Evolutionary conservation across 2,329 filamentous ascomycete genomes (phyloP), one percentile per base, ranked within the genome.

Genomic region (Stachybotrys chlorohalonatus): DNA sequence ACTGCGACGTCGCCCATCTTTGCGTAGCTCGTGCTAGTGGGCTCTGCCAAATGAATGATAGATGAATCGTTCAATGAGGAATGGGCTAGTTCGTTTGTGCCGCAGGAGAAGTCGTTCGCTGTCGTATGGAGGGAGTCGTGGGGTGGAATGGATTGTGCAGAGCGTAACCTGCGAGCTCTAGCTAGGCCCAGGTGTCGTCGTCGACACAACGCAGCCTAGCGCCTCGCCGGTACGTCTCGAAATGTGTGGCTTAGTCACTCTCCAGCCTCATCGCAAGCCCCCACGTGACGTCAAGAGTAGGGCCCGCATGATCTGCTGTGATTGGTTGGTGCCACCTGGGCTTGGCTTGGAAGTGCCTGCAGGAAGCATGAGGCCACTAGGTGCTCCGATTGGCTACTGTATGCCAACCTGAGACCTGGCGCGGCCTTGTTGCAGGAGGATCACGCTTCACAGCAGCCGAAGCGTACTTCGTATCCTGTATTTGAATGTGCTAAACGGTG

Each of bases 1-100:
- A 96, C 84, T 66, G 87, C 81, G 70, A 90, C 83, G 79, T 95
- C 90, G 73, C 85, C 92, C 93, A 96, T 96, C 47, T 69, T 80
- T 42, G 36, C 24, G 24, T 24, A 24, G 24, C 24, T 24, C 24
- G 24, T 24, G 24, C 24, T 24, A 24, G 24, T 24, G 24, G 24
- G 24, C 24, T 24, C 24, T 24, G 24, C 24, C 24, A 24, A 24
- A 24, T 24, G 24, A 24, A 24, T 24, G 4, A 24, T 24, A 24
- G 24, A 4, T 24, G 24, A 24, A 24, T 4, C 24, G 24, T 24
- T 24, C 24, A 24, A 24, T 24, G 24, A 24, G 24, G 24, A 24
- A 24, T 24, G 24, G 4, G 2, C 24, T 24, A 24, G 24, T 4
- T 24, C 24, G 24, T 24, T 24, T 24, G 24, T 24, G 24, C 24